Base-by-base conservation (phyloP, 2,329 filamentous ascomycete genomes). In the Exserohilum rostratum region DNA sequence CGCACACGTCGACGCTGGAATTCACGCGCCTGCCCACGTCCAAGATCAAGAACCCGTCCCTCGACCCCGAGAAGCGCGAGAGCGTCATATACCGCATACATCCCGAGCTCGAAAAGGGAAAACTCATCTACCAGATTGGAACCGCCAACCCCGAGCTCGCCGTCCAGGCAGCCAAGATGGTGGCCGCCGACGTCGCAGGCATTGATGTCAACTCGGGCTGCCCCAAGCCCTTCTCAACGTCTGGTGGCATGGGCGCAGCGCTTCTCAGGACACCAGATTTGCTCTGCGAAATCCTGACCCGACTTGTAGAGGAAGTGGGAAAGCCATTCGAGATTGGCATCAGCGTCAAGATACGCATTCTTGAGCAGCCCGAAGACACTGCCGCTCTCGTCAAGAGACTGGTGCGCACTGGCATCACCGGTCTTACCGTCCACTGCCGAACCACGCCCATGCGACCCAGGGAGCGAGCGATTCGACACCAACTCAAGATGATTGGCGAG, bases 151-250 rank as follows among this genome's bases (percentile, higher is more conserved):
- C 95, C 0, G 87, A 89, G 11, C 83, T 87, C 27, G 95, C 95
- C 1, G 93, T 98, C 0, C 79, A 90, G 72, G 93, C 93, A 1
- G 92, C 93, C 2, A 87, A 87, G 48, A 78, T 97, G 13, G 89
- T 99, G 17, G 95, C 93, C 0, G 84, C 80, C 11, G 91, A 98
- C 76, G 95, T 99, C 3, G 87, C 88, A 0, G 95, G 95, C 56
- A 97, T 99, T 65, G 95, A 98, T 74, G 89, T 99, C 58, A 99
- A 99, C 74, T 92, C 95, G 0, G 95, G 95, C n/a, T 99, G 95
- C 72, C 95, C 95, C 0, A 99, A 99, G 76, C 90, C 93, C 0
- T 99, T 99, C 77, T 96, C 90, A 69, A 96, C 93, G 2, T 85
- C 85, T 59, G 92, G 92, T 56, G 95, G 95, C 44, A 99, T 99